phyloP scores from a whole-genome alignment of 148 eudicot species.

The Beta vulgaris region DNA sequence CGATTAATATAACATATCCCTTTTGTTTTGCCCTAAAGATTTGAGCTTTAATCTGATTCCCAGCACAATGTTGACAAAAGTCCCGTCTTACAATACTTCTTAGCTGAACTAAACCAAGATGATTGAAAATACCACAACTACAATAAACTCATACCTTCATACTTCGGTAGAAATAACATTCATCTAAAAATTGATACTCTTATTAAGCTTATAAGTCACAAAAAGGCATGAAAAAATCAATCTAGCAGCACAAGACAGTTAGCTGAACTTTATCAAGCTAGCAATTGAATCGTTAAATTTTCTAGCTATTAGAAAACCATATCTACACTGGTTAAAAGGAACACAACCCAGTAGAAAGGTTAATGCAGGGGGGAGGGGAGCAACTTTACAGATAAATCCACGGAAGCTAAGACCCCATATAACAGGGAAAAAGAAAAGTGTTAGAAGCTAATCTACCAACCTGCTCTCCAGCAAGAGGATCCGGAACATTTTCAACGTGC shows the following conservation, averaged over 20 bases:
- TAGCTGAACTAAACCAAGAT: constrained; percentile 1
- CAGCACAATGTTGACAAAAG: neutral
- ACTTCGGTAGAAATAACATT: too few relatives aligned
- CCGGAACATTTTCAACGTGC: constrained; percentile 76
- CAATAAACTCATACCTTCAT: neutral
- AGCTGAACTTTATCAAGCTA: neutral
- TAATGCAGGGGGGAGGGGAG: neutral
- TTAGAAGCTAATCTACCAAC: constrained; percentile 34
- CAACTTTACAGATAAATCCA: neutral
- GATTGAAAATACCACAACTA: neutral
- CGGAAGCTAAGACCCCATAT: neutral
- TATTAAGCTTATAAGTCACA: neutral
- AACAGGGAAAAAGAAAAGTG: neutral
- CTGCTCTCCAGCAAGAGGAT: constrained; percentile 97
- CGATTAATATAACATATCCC: too few relatives aligned
- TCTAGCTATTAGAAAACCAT: neutral
- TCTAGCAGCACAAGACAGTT: neutral
- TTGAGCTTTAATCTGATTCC: too few relatives aligned
- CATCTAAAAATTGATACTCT: neutral
- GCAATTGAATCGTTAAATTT: neutral
- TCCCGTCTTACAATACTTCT: neutral
- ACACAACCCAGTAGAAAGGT: neutral
- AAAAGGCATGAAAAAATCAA: neutral
- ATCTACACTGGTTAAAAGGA: neutral
- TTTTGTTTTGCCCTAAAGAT: too few relatives aligned